Evolutionary conservation across 208 protist species (phyloP).

Genomic region (Acanthamoeba triangularis): DNA sequence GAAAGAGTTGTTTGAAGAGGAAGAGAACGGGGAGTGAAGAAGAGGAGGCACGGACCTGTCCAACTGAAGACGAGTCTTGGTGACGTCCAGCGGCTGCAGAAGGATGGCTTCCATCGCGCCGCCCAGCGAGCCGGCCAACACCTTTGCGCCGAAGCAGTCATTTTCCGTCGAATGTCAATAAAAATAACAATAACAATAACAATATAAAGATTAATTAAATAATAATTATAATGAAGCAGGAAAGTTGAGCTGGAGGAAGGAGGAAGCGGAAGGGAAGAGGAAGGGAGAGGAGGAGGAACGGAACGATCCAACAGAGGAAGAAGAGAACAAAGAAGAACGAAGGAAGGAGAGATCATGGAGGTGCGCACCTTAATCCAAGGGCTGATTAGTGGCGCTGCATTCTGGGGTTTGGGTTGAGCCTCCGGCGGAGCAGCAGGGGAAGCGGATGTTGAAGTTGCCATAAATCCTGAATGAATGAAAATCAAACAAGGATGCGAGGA

Average conservation of each 20-base stretch:
- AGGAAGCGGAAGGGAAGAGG: background rate
- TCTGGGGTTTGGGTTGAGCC: background rate
- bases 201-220: background rate
- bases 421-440: background rate
- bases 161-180: background rate
- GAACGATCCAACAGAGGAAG: background rate
- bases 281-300: background rate
- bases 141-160: background rate
- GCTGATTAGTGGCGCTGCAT: background rate
- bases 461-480: background rate
- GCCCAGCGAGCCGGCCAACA: constrained; percentile 54
- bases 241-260: background rate
- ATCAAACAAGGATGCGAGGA: background rate
- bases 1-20: background rate
- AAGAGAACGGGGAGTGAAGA: background rate
- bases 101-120: constrained; percentile 55
- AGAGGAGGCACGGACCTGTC: background rate
- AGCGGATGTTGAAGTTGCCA: constrained; percentile 1
- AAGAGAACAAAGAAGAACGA: background rate
- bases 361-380: constrained; percentile 8
- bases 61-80: constrained; percentile 56
- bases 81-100: constrained; percentile 54
- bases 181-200: background rate
- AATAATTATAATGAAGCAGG: background rate
- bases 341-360: background rate